Base-by-base conservation (phyloP, 1,284 basidiomycete genomes). In the Microbotryum scabiosae region DNA sequence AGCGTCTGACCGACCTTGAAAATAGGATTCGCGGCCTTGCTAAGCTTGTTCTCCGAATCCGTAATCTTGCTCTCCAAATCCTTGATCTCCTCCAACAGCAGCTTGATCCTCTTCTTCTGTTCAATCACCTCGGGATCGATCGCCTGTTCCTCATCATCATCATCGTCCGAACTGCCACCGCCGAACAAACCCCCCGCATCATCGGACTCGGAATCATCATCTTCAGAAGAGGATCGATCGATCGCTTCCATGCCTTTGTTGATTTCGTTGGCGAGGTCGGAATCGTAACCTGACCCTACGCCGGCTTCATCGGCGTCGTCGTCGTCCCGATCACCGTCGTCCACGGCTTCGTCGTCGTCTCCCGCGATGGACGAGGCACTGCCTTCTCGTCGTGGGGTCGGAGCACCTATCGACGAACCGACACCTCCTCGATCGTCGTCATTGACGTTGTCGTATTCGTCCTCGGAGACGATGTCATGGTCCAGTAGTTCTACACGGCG, bases 61-160 rank as follows among this genome's bases (percentile, higher is more conserved):
- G 85, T 81, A 23, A 96, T 87, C 9, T 89, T 90, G 53, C 84
- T 84, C 75, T 96, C 89, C 64, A 96, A 77, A 73, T 93, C 90
- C 57, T 85, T 81, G 66, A 94, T 91, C 76, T 96, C 92, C 73
- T 90, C 89, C 63, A 86, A 87, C 68, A 94, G 76, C 56, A 93
- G 75, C 70, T 87, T 87, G 73, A 71, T 64, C 47, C 69, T 53
- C 49, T 65, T 63, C 55, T 73, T 72, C 52, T 69, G 70, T 56
- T 73, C 74, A 16, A 94, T 36, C 30, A 64, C 65, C 58, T 66
- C 64, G 0, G 66, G 56, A 30, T 67, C 68, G 50, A 64, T 61
- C 25, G 80, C 82, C 57, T 84, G 82, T 32, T 84, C 82, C 41
- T 84, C 85, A 47, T 71, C 71, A 23, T 71, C 69, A 6, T 72